Percentiles rank a stretch among this genome's conserved stretches.
Conservation (phyloP, 257 asterid species). For the Plantago elongata region DNA sequence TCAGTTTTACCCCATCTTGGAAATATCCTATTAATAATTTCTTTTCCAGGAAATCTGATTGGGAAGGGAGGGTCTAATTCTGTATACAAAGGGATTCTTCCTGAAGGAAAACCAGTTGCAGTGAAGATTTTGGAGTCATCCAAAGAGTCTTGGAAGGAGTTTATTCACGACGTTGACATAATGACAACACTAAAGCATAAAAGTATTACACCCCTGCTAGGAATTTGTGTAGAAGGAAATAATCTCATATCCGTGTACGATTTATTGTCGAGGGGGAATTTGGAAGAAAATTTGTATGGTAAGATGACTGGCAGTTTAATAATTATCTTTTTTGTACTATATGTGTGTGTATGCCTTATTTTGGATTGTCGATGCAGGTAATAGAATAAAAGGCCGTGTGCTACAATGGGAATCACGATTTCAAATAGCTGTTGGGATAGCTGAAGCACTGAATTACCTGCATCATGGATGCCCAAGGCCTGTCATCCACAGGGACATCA, state of each 20-base stretch:
- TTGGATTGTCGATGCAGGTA: constrained; percentile 32
- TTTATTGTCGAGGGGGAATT: constrained; percentile 60
- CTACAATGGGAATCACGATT: constrained; percentile 75
- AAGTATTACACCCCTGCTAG: constrained; percentile 60
- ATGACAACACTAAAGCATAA: constrained; percentile 76
- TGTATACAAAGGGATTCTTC: constrained; percentile 76
- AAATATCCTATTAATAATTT: constrained; percentile 8
- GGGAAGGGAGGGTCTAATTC: constrained; percentile 79
- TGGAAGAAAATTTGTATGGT: constrained; percentile 82
- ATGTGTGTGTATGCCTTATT: constrained; percentile 15
- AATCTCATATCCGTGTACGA: constrained; percentile 67
- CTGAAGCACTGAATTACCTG: constrained; percentile 76
- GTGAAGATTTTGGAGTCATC: constrained; percentile 62
- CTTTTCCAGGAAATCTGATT: constrained; percentile 55
- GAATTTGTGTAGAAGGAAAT: constrained; percentile 56
- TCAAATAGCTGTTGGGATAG: constrained; percentile 65
- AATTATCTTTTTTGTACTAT: too few relatives aligned
- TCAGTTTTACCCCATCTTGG: not conserved
- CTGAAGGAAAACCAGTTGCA: constrained; percentile 72
- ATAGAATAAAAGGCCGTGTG: constrained; percentile 27
- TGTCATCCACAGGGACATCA: constrained; percentile 80
- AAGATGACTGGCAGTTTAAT: constrained; percentile 11
- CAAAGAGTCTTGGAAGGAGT: constrained; percentile 56
- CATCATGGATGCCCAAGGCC: constrained; percentile 64
- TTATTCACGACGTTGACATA: constrained; percentile 65